Evolutionary conservation across 1,139 yeast genomes (phyloP).

Genomic region (Suhomyces anneliseae): DNA sequence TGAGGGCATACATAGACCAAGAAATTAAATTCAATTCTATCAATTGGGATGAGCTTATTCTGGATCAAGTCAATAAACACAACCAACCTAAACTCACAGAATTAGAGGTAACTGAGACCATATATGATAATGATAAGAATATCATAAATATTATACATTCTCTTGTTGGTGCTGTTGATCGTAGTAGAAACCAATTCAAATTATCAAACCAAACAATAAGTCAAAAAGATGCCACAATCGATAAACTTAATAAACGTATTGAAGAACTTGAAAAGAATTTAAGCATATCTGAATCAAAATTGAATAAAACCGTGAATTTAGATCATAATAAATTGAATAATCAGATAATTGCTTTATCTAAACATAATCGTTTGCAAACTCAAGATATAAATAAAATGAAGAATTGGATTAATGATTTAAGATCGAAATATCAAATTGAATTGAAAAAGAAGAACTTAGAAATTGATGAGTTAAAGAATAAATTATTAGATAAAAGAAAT

Average conservation of each 20-base stretch:
- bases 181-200: conserved; percentile 36
- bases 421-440: conserved; percentile 42
- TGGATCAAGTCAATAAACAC: conserved; percentile 9
- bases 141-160: conserved; percentile 45
- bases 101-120: conserved; percentile 25
- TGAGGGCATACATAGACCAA: conserved; percentile 39
- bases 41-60: conserved; percentile 32
- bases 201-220: conserved; percentile 31
- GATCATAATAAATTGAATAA: conserved; percentile 20
- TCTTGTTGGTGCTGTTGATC: conserved; percentile 39
- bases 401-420: conserved; percentile 32
- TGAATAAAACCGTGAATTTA: conserved; percentile 19
- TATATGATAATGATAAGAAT: conserved; percentile 45
- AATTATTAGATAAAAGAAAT: conserved; percentile 36
- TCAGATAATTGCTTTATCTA: conserved; percentile 22
- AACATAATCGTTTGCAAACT: conserved; percentile 29
- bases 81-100: conserved; percentile 7
- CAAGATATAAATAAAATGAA: conserved; percentile 33
- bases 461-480: conserved; percentile 40
- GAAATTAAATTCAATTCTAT: conserved; percentile 37
- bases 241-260: conserved; percentile 26
- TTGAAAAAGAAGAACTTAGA: conserved; percentile 37
- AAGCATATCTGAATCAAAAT: conserved; percentile 13
- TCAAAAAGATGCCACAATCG: conserved; percentile 33
- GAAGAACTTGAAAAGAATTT: conserved; percentile 23